A percentile compares a stretch with the other conserved stretches of the same genome.
Conservation (phyloP, 148 eudicot genomes). For the Linanthus parryae region DNA sequence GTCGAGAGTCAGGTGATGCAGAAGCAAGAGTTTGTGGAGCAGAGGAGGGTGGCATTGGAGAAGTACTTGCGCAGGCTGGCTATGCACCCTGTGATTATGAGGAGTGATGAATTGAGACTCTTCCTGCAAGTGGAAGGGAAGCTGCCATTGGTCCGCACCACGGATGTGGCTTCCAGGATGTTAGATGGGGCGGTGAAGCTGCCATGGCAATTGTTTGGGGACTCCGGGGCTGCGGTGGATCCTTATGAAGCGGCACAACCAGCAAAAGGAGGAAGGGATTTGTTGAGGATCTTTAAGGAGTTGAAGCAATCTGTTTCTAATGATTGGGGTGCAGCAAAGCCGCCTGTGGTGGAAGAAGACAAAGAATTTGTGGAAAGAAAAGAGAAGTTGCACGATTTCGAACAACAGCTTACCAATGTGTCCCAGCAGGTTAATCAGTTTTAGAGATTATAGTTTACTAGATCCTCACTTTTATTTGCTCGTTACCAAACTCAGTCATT, state of each 20-base stretch:
- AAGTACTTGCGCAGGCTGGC: slow-evolving; percentile 50
- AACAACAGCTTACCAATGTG: slow-evolving; percentile 41
- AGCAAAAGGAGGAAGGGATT: slow-evolving; percentile 57
- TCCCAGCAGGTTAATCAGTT: slow-evolving; percentile 40
- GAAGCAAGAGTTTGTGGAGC: slow-evolving; percentile 58
- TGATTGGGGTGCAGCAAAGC: slow-evolving; percentile 58
- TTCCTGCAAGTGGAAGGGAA: slow-evolving; percentile 48
- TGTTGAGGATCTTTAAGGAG: slow-evolving; percentile 62
- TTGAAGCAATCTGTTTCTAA: slow-evolving; percentile 59
- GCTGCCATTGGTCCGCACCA: slow-evolving; percentile 36
- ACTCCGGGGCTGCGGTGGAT: slow-evolving; percentile 21
- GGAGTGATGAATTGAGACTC: slow-evolving; percentile 49
- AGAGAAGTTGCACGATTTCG: slow-evolving; percentile 45
- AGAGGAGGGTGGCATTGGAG: slow-evolving; percentile 52
- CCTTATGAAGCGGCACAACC: slow-evolving; percentile 44
- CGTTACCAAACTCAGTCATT: no score
- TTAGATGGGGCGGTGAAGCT: slow-evolving; percentile 56
- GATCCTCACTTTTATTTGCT: neutral
- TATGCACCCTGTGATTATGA: slow-evolving; percentile 45
- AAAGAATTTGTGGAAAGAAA: slow-evolving; percentile 54
- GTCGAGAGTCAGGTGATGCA: slow-evolving; percentile 82
- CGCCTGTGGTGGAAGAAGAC: slow-evolving; percentile 51
- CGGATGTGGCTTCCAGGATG: slow-evolving; percentile 58
- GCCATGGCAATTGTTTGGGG: slow-evolving; percentile 47
- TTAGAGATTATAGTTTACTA: no score